Conservation (phyloP, 345 rosid genomes). For the Limnanthes douglasii region DNA sequence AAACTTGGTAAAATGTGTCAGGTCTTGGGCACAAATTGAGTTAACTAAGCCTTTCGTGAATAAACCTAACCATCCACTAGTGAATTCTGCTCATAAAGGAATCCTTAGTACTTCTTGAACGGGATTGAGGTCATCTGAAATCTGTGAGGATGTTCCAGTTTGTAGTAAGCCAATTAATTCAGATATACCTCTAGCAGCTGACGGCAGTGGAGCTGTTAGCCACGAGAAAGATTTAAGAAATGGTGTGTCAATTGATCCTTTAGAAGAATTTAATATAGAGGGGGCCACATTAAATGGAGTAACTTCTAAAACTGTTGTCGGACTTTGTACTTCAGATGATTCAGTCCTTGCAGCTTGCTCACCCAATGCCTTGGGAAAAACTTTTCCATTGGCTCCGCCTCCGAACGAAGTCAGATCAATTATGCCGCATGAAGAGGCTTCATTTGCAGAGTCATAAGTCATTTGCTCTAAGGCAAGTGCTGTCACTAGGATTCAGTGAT, state of each 20-base stretch:
- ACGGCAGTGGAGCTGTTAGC: conserved; percentile 6
- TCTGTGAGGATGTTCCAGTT: conserved; percentile 7
- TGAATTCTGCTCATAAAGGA: not conserved
- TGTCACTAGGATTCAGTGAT: no score
- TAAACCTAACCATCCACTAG: conserved; percentile 7
- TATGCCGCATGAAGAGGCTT: conserved; percentile 10
- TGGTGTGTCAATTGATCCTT: conserved; percentile 6
- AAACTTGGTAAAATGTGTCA: conserved; percentile 27
- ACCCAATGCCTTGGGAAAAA: not conserved
- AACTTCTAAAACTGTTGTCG: conserved; percentile 8
- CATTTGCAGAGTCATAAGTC: conserved; percentile 8
- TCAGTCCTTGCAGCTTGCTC: conserved; percentile 3
- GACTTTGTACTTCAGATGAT: conserved; percentile 10
- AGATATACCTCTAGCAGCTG: conserved; percentile 6
- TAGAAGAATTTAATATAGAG: conserved; percentile 12
- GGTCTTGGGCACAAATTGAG: conserved; percentile 30
- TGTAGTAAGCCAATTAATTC: conserved; percentile 8
- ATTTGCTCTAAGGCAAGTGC: conserved; percentile 3
- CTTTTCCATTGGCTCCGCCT: conserved; percentile 2
- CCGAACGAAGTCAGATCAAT: conserved; percentile 6
- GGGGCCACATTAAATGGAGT: conserved; percentile 11
- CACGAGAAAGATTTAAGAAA: conserved; percentile 11
- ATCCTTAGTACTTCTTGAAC: conserved; percentile 2
- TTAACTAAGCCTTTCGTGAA: conserved; percentile 10
- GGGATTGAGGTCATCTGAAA: conserved; percentile 10